Base-by-base conservation (phyloP, 805 yeast genomes). In the Hanseniaspora thailandica region DNA sequence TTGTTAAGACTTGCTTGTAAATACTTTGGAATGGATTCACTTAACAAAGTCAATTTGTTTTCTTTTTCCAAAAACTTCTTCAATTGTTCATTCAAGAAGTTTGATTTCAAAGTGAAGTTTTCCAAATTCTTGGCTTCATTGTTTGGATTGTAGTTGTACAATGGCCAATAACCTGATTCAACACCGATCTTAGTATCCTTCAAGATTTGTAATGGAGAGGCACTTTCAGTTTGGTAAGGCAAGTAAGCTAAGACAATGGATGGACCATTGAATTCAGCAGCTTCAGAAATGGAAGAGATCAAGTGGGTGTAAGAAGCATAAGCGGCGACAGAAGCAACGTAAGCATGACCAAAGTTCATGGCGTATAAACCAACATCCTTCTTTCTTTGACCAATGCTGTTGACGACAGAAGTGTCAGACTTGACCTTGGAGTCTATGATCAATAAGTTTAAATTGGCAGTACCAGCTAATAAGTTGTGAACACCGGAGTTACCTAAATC, bases 141-240 rank as follows among this genome's bases (percentile, higher is more conserved):
- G 9, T 66, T 58, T 54, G 97, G 96, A 60, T 86, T 76, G 70
- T 76, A 90, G 65, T 96, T 76, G 71, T 89, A 90, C 57, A 90
- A 75, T 46, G 97, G 97, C 95, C 97, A 88, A 71, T 84, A 83
- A n/a, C 97, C 97, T 33, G 88, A 73, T 62, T 86, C 96, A 45
- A 90, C 95, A 22, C 96, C 90, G 57, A 70, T 71, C 68, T 90
- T 90, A 33, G 97, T 89, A 65, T 86, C 93, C 65, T 84, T 82
- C 61, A 90, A 74, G 44, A 89, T 79, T 25, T 80, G 76, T 59
- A 90, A 71, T 39, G 94, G 82, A 57, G 80, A 71, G 57, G 82
- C 83, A 54, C 71, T 72, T 63, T 84, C 90, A 20, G 72, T 66
- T 45, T 71, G 63, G 66, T 82, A 81, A 40, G 97, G 97, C 61